Conservation (phyloP, 2,329 filamentous ascomycete genomes). For the Lecanosticta acicola region DNA sequence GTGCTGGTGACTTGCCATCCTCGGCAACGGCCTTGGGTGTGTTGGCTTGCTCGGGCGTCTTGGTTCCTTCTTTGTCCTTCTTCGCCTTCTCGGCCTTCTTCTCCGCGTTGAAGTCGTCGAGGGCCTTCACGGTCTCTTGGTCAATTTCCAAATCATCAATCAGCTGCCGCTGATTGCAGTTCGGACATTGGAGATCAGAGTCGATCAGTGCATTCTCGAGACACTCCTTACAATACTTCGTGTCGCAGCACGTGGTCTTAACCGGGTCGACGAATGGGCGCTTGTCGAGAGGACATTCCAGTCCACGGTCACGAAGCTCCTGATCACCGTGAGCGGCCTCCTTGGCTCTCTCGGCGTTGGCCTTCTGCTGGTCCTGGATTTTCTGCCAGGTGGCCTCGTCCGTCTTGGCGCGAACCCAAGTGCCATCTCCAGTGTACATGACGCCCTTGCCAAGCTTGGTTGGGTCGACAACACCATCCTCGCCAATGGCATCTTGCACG, state of each 20-base stretch:
- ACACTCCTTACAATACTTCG: slow-evolving; percentile 99
- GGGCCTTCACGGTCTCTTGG: slow-evolving; percentile 80
- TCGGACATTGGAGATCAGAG: slow-evolving; percentile 93
- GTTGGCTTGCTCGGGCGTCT: slow-evolving; percentile 31
- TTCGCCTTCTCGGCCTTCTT: slow-evolving; percentile 42
- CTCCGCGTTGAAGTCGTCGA: slow-evolving; percentile 65
- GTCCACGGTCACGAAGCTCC: slow-evolving; percentile 77
- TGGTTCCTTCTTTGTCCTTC: slow-evolving; percentile 39
- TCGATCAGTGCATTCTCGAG: slow-evolving; percentile 98
- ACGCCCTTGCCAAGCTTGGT: slow-evolving; percentile 69
- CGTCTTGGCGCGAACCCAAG: slow-evolving; percentile 93
- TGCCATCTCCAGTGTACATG: slow-evolving; percentile 96
- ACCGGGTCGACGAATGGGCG: slow-evolving; percentile 97
- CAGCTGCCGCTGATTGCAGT: slow-evolving; percentile 83
- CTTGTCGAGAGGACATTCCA: slow-evolving; percentile 95
- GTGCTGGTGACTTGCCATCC: slow-evolving; percentile 16
- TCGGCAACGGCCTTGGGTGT: slow-evolving; percentile 14
- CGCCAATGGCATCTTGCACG: slow-evolving; percentile 70
- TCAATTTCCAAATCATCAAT: slow-evolving; percentile 85
- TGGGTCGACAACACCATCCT: slow-evolving; percentile 72
- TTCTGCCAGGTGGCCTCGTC: slow-evolving; percentile 96
- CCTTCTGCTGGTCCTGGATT: slow-evolving; percentile 91
- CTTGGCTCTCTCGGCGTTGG: slow-evolving; percentile 67
- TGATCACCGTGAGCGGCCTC: slow-evolving; percentile 75
- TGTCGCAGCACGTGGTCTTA: slow-evolving; percentile 97